phyloP scores from a whole-genome alignment of 495 filamentous ascomycete species.

The Neurospora sp. region DNA sequence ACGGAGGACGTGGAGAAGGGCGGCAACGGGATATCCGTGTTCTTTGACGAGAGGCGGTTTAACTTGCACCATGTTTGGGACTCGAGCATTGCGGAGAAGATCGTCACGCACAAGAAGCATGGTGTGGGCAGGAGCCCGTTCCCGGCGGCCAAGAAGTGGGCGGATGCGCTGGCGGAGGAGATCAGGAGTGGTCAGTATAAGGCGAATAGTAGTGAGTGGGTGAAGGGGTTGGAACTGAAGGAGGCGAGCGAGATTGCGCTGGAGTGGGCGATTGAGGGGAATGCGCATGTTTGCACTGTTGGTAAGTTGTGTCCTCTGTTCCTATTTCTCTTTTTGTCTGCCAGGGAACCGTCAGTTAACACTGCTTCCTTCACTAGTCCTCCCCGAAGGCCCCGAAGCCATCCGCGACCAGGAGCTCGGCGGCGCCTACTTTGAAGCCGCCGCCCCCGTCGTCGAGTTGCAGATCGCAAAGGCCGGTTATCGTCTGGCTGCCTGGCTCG shows the following conservation, averaged over 20 bases:
- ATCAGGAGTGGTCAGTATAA: slow-evolving; percentile 45
- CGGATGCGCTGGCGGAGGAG: slow-evolving; percentile 35
- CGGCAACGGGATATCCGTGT: slow-evolving; percentile 51
- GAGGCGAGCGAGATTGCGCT: slow-evolving; percentile 42
- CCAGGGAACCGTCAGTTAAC: neutral
- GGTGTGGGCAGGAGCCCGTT: slow-evolving; percentile 27
- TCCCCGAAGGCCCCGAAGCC: slow-evolving; percentile 43
- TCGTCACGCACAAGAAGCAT: slow-evolving; percentile 31
- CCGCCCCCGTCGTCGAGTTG: slow-evolving; percentile 57
- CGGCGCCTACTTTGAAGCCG: slow-evolving; percentile 51
- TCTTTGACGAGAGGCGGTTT: slow-evolving; percentile 35
- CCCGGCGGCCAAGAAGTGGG: slow-evolving; percentile 40
- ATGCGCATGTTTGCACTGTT: slow-evolving; percentile 46
- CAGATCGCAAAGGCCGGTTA: slow-evolving; percentile 70
- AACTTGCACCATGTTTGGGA: slow-evolving; percentile 59
- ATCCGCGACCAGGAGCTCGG: slow-evolving; percentile 49
- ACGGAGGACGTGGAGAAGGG: slow-evolving; percentile 48
- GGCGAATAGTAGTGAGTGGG: slow-evolving; percentile 32
- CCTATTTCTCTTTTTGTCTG: neutral
- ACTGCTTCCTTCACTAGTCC: slow-evolving; percentile 24
- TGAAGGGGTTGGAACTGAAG: slow-evolving; percentile 36
- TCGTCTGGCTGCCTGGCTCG: slow-evolving; percentile 52
- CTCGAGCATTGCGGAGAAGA: slow-evolving; percentile 48
- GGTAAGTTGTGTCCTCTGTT: slow-evolving; percentile 19
- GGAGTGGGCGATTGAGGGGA: slow-evolving; percentile 52